phyloP scores from a whole-genome alignment of 1,284 basidiomycete species.

The Waitea zeae region DNA sequence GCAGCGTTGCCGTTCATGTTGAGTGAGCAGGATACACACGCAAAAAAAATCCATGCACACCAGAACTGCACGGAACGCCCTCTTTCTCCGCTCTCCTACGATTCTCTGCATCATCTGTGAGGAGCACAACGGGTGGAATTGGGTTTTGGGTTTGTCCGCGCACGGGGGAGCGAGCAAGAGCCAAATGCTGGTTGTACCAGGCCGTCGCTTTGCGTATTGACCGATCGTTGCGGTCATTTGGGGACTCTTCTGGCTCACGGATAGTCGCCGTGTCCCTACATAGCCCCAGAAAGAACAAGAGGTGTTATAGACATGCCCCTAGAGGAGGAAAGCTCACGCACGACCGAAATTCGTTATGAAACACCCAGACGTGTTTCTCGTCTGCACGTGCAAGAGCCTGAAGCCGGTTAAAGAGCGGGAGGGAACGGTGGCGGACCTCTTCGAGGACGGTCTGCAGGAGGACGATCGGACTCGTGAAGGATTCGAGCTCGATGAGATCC shows the following conservation, averaged over 20 bases:
- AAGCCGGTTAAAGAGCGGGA: slow-evolving; percentile 87
- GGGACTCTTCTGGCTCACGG: slow-evolving; percentile 56
- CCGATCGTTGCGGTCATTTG: slow-evolving; percentile 89
- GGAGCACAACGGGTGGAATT: slow-evolving; percentile 52
- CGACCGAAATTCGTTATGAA: slow-evolving; percentile 86
- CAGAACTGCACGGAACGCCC: slow-evolving; percentile 48
- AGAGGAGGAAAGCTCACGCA: slow-evolving; percentile 17
- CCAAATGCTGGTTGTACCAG: slow-evolving; percentile 74
- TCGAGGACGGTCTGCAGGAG: slow-evolving; percentile 91
- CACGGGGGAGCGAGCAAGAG: slow-evolving; percentile 29
- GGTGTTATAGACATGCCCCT: slow-evolving; percentile 3
- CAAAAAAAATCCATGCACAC: slow-evolving; percentile 16
- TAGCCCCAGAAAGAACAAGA: too few species aligned
- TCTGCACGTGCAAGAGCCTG: slow-evolving; percentile 70
- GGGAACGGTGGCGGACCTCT: slow-evolving; percentile 87
- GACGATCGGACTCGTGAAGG: slow-evolving; percentile 69
- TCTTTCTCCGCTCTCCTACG: slow-evolving; percentile 58
- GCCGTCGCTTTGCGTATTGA: slow-evolving; percentile 71
- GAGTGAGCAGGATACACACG: neutral
- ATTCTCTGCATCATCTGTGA: slow-evolving; percentile 87
- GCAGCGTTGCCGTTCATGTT: neutral
- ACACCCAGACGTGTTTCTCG: slow-evolving; percentile 70
- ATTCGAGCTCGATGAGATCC: slow-evolving; percentile 71
- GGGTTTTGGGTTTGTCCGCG: slow-evolving; percentile 24
- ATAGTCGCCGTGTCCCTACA: slow-evolving; percentile 69